Evolutionary conservation across 179 eudicot genomes (phyloP).

Genomic region (Spergularia azorica): DNA sequence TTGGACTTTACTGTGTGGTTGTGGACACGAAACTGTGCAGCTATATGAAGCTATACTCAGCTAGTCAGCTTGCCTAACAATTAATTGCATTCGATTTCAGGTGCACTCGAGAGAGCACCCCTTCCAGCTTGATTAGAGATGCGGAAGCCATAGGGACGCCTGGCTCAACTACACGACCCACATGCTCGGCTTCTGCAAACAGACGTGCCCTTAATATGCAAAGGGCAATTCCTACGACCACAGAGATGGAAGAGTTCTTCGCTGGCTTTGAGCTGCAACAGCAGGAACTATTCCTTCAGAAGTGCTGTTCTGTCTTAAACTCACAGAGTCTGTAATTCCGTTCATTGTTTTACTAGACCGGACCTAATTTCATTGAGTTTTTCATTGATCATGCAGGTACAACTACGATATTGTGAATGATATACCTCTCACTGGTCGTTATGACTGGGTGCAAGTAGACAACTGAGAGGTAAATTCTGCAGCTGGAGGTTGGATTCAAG

Average conservation of each 20-base stretch:
- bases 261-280: slow-evolving; percentile 53
- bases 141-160: slow-evolving; percentile 55
- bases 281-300: slow-evolving; percentile 53
- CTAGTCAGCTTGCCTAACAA: neutral
- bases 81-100: slow-evolving; percentile 33
- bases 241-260: slow-evolving; percentile 73
- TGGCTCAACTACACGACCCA: slow-evolving; percentile 57
- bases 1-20: slow-evolving; percentile 7
- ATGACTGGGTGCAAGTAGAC: slow-evolving; percentile 67
- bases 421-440: slow-evolving; percentile 66
- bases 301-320: slow-evolving; percentile 33
- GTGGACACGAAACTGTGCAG: neutral
- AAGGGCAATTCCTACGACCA: slow-evolving; percentile 47
- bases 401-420: slow-evolving; percentile 67
- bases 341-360: neutral
- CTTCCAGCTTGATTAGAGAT: slow-evolving; percentile 67
- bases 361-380: neutral
- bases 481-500: slow-evolving; percentile 23
- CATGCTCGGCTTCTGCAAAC: slow-evolving; percentile 37
- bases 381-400: slow-evolving; percentile 53
- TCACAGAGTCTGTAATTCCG: too few species aligned
- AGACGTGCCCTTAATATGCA: slow-evolving; percentile 33
- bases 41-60: neutral
- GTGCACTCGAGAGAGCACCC: slow-evolving; percentile 85
- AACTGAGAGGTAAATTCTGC: slow-evolving; percentile 35